Percentiles rank a stretch among this genome's conserved stretches.
phyloP scores from a whole-genome alignment of 2,329 filamentous ascomycete species.

The Venturia effusa region DNA sequence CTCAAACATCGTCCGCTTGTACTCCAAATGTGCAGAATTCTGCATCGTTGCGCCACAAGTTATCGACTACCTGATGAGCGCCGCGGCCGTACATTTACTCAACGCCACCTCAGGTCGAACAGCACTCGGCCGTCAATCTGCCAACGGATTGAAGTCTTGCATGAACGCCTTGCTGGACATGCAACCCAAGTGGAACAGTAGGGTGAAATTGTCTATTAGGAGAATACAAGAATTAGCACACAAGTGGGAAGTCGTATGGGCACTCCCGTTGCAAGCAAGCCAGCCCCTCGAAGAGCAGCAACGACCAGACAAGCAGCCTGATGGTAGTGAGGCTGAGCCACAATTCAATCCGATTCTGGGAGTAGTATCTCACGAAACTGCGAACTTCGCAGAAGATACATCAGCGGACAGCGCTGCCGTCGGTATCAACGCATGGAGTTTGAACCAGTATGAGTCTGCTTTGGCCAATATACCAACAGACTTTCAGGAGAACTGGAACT shows the following conservation, averaged over 20 bases:
- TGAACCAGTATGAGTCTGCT: background rate
- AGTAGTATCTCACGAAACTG: background rate
- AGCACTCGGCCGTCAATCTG: constrained; percentile 1
- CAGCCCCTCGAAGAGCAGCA: background rate
- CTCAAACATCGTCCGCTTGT: background rate
- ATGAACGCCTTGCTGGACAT: background rate
- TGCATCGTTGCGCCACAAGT: background rate
- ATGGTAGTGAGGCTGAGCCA: background rate
- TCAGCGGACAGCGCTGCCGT: background rate
- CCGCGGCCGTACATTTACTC: background rate
- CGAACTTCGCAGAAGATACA: background rate
- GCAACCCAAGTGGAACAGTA: background rate
- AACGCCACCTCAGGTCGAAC: background rate
- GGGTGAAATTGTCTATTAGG: background rate
- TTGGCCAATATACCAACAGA: background rate
- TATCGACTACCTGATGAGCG: constrained; percentile 1
- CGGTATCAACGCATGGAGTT: background rate
- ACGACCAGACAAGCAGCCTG: background rate
- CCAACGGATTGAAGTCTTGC: background rate
- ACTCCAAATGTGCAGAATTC: background rate
- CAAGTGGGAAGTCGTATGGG: constrained; percentile 2
- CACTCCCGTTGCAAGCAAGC: background rate
- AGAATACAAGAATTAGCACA: background rate
- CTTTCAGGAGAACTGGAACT: background rate
- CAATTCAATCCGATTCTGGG: background rate